Base-by-base conservation (phyloP, 176 grass and related monocot species). In the Urochloa ruziziensis region DNA sequence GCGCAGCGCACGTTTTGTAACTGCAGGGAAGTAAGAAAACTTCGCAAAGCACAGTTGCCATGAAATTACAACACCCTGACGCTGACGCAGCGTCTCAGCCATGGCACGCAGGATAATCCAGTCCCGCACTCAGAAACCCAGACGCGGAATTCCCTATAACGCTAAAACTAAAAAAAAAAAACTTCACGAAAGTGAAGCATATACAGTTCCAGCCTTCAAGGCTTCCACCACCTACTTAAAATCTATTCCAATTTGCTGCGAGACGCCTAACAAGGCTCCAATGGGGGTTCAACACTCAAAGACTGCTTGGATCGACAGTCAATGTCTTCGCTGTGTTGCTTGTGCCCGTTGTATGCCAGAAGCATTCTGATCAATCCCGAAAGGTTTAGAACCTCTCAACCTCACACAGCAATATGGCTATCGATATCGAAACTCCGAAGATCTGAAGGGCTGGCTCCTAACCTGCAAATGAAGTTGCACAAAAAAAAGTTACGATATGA, bases 381-480 rank as follows among this genome's bases (percentile, higher is more conserved):
- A 17, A 8, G 6, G 60, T 62, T 16, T 28, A 19, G 1, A 83
- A 67, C 53, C 30, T 61, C 19, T 35, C n/a, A 83, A 43, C 19
- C 57, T 91, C 89, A 96, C 42, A 90, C 82, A 34, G 85, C 63
- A 58, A 99, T 74, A 84, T 96, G 91, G 74, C 81, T 87, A 67
- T 94, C 87, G 15, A 96, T 86, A 78, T 99, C 89, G 46, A 99
- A 99, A 65, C 96, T 88, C 30, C 63, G 34, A n/a, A 90, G 91
- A 86, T 99, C 96, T 61, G 93, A 96, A 48, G 91, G 89, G 28
- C 89, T 88, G 37, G 96, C 83, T 54, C 93, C 96, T 11, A 94
- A 82, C 74, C 96, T 99, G 89, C 69, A 68, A 76, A 91, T 62
- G 32, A 65, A 73, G 44, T 58, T 70, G 61, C 23, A 67, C 27